Conservation (phyloP, 306 rosid genomes). For the Fragaria ananassa region DNA sequence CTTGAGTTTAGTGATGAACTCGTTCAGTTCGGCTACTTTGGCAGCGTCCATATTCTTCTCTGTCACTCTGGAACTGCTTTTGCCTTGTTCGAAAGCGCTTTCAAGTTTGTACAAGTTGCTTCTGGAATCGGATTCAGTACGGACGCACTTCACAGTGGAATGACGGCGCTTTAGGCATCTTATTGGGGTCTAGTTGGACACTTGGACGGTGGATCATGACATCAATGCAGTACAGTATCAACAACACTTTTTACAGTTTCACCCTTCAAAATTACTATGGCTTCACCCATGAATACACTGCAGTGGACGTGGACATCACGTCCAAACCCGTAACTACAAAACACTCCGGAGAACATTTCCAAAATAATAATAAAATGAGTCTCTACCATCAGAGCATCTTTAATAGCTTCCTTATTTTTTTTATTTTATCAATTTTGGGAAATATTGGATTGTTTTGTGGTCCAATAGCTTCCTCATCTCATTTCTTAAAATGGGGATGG, state of each 20-base stretch:
- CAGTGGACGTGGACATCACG: no score
- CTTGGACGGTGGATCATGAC: no score
- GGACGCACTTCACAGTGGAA: no score
- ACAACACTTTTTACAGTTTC: neutral
- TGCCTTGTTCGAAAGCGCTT: neutral
- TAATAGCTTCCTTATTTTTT: no score
- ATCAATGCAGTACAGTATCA: neutral
- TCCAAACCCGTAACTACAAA: no score
- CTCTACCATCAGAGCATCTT: no score
- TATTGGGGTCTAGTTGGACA: neutral
- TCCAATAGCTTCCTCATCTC: no score
- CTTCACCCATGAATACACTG: neutral
- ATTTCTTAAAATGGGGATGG: no score
- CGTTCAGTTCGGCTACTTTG: constrained; percentile 42
- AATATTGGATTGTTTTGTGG: no score
- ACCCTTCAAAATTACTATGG: neutral
- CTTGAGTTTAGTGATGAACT: constrained; percentile 53
- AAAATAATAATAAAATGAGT: no score
- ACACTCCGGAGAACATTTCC: no score
- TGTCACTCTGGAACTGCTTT: neutral
- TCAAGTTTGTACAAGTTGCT: neutral
- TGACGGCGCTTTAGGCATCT: neutral
- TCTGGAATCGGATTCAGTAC: neutral
- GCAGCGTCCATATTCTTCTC: constrained; percentile 40
- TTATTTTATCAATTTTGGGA: no score